phyloP scores from a whole-genome alignment of 331 rosid species.

The Malus hybrid region DNA sequence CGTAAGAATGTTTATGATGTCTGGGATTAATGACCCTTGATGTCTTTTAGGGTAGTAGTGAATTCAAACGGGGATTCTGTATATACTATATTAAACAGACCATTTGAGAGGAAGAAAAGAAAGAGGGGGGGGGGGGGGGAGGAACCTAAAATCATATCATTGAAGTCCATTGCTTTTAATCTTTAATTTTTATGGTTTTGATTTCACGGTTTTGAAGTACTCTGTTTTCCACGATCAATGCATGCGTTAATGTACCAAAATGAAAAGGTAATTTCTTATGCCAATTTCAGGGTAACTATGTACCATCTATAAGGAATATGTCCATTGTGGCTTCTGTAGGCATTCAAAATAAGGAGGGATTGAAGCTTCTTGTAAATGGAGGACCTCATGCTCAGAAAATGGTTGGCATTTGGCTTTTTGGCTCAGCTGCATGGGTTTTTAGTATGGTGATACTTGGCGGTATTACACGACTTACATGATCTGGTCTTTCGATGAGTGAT shows the following conservation, averaged over 20 bases:
- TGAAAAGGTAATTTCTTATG: neutral
- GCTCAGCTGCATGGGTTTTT: constrained; percentile 87
- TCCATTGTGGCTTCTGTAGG: constrained; percentile 34
- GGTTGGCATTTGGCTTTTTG: constrained; percentile 87
- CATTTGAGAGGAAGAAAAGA: neutral
- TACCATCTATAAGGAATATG: constrained; percentile 37
- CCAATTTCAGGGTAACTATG: constrained; percentile 39
- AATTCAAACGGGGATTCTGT: neutral
- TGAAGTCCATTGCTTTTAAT: neutral
- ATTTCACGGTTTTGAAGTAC: neutral
- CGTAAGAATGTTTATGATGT: neutral
- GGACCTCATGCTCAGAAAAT: constrained; percentile 60
- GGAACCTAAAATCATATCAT: neutral
- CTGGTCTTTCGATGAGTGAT: constrained; percentile 97
- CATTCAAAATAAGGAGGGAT: constrained; percentile 35
- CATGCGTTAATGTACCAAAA: neutral
- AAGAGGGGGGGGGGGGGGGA: no score
- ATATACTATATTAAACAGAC: neutral
- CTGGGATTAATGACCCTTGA: neutral
- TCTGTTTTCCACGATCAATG: neutral
- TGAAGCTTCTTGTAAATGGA: constrained; percentile 57
- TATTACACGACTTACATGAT: constrained; percentile 70
- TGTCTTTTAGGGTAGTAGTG: neutral
- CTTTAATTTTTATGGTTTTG: neutral
- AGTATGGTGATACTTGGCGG: constrained; percentile 96